Evolutionary conservation across 164 flowering plant species (phyloP).

Genomic region (Nelumbo lutea): DNA sequence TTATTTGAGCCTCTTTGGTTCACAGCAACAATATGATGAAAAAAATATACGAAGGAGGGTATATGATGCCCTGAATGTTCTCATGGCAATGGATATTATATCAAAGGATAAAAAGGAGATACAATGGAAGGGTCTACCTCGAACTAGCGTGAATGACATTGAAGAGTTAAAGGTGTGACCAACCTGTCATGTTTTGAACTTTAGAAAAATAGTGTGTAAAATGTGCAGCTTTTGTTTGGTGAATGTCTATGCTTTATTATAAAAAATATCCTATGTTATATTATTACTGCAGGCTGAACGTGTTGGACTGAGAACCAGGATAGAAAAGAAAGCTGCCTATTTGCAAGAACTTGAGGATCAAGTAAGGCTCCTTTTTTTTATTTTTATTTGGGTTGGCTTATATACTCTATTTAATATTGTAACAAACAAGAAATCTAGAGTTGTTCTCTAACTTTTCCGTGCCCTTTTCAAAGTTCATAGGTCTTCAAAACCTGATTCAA

Average conservation of each 20-base stretch:
- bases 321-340: constrained; percentile 66
- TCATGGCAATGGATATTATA: constrained; percentile 90
- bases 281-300: constrained; percentile 41
- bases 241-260: neutral
- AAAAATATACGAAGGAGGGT: constrained; percentile 84
- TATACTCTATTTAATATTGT: neutral
- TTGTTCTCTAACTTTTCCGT: constrained; percentile 14
- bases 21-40: constrained; percentile 71
- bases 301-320: constrained; percentile 37
- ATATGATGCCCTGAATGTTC: constrained; percentile 86
- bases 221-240: neutral
- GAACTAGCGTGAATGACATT: constrained; percentile 52
- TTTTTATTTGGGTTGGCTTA: neutral
- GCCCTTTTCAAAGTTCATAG: constrained; percentile 44
- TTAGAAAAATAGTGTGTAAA: neutral
- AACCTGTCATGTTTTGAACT: neutral
- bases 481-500: constrained; percentile 75
- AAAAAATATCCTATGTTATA: neutral
- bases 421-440: neutral
- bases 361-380: constrained; percentile 25
- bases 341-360: constrained; percentile 66
- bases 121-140: constrained; percentile 82
- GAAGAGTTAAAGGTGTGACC: constrained; percentile 65
- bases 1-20: neutral
- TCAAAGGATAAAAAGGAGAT: constrained; percentile 82